Percentiles rank a stretch among this genome's conserved stretches.
These are phyloP conservation scores for Cladophialophora immunda DNA, from an alignment of 2,329 filamentous ascomycete species.

Conservation along the genomic window DNA sequence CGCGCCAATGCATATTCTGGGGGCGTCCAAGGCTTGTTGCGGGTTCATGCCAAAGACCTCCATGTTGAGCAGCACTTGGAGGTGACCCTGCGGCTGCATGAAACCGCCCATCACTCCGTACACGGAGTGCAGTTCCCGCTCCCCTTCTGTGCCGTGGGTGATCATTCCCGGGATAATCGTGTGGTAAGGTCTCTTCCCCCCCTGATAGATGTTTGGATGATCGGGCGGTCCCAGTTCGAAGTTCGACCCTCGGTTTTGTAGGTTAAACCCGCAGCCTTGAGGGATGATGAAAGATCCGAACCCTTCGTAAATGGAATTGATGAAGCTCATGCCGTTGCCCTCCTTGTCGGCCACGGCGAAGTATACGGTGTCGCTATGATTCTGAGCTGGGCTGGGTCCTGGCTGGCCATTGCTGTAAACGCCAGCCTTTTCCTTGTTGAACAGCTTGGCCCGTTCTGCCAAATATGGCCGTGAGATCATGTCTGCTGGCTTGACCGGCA, in stretches of 20 bases:
- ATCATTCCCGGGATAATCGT: conserved; percentile 95
- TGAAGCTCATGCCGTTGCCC: conserved; percentile 94
- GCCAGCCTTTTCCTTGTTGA: conserved; percentile 62
- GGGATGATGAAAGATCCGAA: conserved; percentile 89
- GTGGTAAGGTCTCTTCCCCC: conserved; percentile 90
- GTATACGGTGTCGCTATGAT: conserved; percentile 92
- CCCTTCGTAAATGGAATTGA: conserved; percentile 92
- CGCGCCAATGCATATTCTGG: conserved; percentile 85
- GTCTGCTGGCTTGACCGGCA: conserved; percentile 70
- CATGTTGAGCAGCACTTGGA: conserved; percentile 92
- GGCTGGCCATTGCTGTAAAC: conserved; percentile 70
- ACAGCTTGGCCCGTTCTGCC: conserved; percentile 71
- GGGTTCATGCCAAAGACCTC: conserved; percentile 81
- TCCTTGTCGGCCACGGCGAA: conserved; percentile 81
- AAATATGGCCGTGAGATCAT: conserved; percentile 80
- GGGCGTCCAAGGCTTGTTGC: conserved; percentile 88
- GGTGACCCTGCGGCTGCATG: conserved; percentile 97
- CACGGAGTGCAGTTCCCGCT: conserved; percentile 79
- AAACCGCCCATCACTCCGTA: conserved; percentile 98
- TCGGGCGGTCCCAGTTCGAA: conserved; percentile 72
- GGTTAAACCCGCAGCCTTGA: conserved; percentile 83
- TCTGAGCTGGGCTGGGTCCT: conserved; percentile 74
- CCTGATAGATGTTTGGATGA: conserved; percentile 83
- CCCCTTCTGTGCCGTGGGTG: conserved; percentile 68
- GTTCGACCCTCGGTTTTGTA: conserved; percentile 90